Evolutionary conservation across 2,329 filamentous ascomycete species (phyloP).

Genomic region (Aspergillus brunneoviolaceus): DNA sequence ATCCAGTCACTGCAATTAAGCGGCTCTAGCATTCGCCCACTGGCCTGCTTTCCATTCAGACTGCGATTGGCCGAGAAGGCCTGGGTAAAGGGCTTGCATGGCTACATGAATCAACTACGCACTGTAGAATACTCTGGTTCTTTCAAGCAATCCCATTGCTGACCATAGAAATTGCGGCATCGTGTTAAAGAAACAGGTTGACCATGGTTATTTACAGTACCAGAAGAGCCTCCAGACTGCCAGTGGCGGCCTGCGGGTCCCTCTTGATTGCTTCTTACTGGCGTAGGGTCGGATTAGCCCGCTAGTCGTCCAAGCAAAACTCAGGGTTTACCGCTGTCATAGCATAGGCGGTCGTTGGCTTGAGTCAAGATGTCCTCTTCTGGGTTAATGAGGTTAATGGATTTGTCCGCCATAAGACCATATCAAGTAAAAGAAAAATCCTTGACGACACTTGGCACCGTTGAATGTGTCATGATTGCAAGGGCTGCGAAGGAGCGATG

Average conservation of each 20-base stretch:
- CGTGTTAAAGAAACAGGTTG: too few relatives aligned
- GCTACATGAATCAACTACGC: too few relatives aligned
- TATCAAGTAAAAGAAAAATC: background rate
- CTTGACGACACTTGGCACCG: background rate
- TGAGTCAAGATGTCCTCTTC: background rate
- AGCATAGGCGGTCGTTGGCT: background rate
- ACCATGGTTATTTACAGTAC: too few relatives aligned
- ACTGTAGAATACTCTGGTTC: too few relatives aligned
- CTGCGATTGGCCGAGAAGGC: background rate
- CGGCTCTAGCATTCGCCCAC: background rate
- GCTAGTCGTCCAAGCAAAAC: background rate
- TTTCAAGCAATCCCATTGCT: too few relatives aligned
- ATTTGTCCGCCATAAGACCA: too few relatives aligned
- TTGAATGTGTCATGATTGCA: background rate
- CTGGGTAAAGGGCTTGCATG: background rate
- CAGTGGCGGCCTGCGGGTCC: too few relatives aligned
- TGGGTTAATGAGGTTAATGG: too few relatives aligned
- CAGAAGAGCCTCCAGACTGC: too few relatives aligned
- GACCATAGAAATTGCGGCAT: too few relatives aligned
- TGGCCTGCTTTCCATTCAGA: too few relatives aligned
- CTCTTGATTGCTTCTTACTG: background rate
- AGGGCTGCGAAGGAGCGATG: background rate
- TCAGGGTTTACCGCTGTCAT: background rate
- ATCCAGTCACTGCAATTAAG: background rate
- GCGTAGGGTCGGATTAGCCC: background rate